A percentile compares a stretch with the other conserved stretches of the same genome.
phyloP scores from a whole-genome alignment of 306 rosid species.

The Prunus mongolica region DNA sequence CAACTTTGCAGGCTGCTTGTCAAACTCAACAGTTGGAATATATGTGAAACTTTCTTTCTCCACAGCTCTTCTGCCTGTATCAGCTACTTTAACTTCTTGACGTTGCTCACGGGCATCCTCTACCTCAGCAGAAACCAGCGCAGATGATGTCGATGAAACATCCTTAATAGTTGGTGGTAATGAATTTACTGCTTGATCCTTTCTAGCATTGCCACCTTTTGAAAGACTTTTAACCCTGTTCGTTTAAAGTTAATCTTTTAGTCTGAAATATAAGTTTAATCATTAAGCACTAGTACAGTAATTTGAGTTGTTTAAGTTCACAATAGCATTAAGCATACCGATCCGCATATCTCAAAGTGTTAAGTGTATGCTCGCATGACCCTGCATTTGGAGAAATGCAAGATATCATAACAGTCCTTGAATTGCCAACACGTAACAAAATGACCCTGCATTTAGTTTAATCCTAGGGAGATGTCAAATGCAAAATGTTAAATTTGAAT shows the following conservation, averaged over 20 bases:
- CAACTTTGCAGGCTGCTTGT: slow-evolving; percentile 46
- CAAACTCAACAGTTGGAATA: slow-evolving; percentile 59
- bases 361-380: slow-evolving; percentile 94
- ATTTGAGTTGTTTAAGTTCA: slow-evolving; percentile 14
- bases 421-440: slow-evolving; percentile 95
- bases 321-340: slow-evolving; percentile 45
- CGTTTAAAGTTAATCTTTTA: slow-evolving; percentile 18
- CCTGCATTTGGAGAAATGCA: slow-evolving; percentile 99
- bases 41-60: slow-evolving; percentile 59
- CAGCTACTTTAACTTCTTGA: slow-evolving; percentile 63
- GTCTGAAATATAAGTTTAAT: slow-evolving; percentile 18
- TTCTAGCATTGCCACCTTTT: slow-evolving; percentile 78
- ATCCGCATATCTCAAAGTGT: slow-evolving; percentile 97
- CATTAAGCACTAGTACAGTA: background rate
- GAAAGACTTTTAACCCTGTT: slow-evolving; percentile 96
- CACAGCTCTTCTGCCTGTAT: slow-evolving; percentile 43
- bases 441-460: too few relatives aligned
- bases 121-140: slow-evolving; percentile 42
- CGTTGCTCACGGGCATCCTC: slow-evolving; percentile 57
- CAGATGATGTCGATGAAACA: slow-evolving; percentile 46
- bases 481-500: too few relatives aligned
- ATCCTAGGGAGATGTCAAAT: too few relatives aligned
- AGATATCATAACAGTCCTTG: slow-evolving; percentile 95
- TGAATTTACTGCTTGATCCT: slow-evolving; percentile 64
- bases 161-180: slow-evolving; percentile 53